Evolutionary conservation across 202 grass and related monocot genomes (phyloP).

Genomic region (Setaria viridis): DNA sequence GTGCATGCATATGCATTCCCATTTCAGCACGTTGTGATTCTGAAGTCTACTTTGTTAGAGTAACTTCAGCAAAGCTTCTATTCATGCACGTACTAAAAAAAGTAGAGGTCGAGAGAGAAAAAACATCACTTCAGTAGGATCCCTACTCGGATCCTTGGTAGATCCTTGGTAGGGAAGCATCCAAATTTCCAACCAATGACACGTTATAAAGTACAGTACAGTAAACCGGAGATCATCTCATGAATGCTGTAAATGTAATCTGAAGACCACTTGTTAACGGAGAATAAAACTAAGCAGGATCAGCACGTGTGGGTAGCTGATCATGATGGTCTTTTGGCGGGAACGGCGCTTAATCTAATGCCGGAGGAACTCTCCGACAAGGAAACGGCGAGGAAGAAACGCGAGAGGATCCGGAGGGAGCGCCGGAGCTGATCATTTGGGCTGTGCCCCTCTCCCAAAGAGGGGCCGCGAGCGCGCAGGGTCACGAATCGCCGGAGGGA

Average conservation of each 20-base stretch:
- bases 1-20: not conserved
- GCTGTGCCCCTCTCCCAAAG: not conserved
- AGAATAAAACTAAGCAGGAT: conserved; percentile 21
- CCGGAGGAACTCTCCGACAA: not conserved
- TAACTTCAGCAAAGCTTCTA: no score
- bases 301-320: conserved; percentile 26
- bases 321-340: not conserved
- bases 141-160: no score
- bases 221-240: not conserved
- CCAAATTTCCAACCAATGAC: no score
- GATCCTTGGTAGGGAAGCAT: no score
- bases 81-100: no score
- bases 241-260: not conserved
- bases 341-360: conserved; percentile 29
- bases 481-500: conserved; percentile 32
- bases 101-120: no score
- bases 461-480: conserved; percentile 22
- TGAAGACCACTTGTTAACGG: not conserved
- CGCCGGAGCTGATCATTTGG: conserved; percentile 27
- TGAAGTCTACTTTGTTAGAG: no score
- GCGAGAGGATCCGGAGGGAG: not conserved
- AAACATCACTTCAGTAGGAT: no score
- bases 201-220: not conserved
- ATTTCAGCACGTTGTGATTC: not conserved
- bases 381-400: conserved; percentile 48